Base-by-base conservation (phyloP, 768 basidiomycete species). In the Pleurotus pulmonarius region DNA sequence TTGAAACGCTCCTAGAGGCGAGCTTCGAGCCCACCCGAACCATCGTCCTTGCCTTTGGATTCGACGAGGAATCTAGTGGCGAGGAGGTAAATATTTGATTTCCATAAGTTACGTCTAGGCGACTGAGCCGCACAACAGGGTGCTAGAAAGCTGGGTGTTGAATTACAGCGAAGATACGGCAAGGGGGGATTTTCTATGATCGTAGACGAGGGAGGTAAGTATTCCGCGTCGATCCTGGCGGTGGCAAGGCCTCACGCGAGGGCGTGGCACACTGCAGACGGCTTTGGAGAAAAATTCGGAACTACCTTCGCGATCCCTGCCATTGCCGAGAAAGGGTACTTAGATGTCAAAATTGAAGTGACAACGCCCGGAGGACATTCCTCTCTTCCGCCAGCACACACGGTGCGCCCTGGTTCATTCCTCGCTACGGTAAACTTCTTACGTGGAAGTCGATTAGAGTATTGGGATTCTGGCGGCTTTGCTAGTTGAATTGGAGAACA, bases 171-270 rank as follows among this genome's bases (percentile, higher is more conserved):
- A 3, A 76, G 73, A 12, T 94, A 90, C 65, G 94, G 93, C 37
- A 66, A 81, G 58, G 69, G 92, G 63, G 80, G 82, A 3, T 84
- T 92, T 65, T 83, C 88, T 0, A 77, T 96, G 65, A 69, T 97
- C 45, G 76, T 98, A 29, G 95, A 98, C 64, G 95, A 98, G 75
- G 94, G 94, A 34, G 83, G 91, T 85, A 9, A 5, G 39, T 58
- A 44, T 12, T 38, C 0, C 22, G 29, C 3, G 1, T 9, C 9
- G 9, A 34, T 2, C 29, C 29, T 34, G 29, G 29, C 9, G 29
- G 29, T 29, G 29, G 29, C 4, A 34, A 11, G 29, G 9, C 29
- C 29, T 34, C 11, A 34, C n/a, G 13, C 4, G 3, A 16, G 49
- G 26, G 13, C 9, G 6, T 41, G 15, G 18, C 24, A 29, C 12